A percentile compares a stretch with the other conserved stretches of the same genome.
Evolutionary conservation across 2,329 filamentous ascomycete species (phyloP).

Genomic region (Aspergillus sp.): DNA sequence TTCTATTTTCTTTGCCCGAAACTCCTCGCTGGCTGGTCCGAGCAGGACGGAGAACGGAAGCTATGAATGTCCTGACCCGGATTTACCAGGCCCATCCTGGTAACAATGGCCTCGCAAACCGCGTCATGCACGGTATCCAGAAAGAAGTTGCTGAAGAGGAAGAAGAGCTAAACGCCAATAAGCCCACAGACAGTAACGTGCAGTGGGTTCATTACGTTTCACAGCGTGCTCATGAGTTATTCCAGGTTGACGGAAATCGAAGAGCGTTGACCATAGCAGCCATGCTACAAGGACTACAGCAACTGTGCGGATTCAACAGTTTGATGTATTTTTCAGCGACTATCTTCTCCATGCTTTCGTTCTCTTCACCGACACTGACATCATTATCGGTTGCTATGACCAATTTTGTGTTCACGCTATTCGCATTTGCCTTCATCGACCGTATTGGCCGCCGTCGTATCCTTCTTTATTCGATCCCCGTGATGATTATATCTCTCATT

Average conservation of each 20-base stretch:
- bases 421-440: conserved; percentile 71
- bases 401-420: conserved; percentile 73
- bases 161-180: conserved; percentile 33
- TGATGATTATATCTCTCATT: conserved; percentile 70
- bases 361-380: conserved; percentile 70
- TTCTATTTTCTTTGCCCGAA: conserved; percentile 73
- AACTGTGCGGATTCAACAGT: conserved; percentile 84
- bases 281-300: conserved; percentile 78
- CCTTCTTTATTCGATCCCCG: conserved; percentile 72
- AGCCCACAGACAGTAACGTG: conserved; percentile 8
- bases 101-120: conserved; percentile 46
- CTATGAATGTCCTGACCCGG: conserved; percentile 57
- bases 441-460: conserved; percentile 71
- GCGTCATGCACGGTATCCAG: conserved; percentile 63
- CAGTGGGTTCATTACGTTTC: conserved; percentile 22
- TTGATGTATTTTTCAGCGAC: conserved; percentile 89
- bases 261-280: conserved; percentile 79
- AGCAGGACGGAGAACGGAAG: conserved; percentile 55
- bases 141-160: conserved; percentile 66
- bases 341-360: conserved; percentile 71
- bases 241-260: conserved; percentile 42
- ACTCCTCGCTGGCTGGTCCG: conserved; percentile 82
- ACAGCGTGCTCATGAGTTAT: conserved; percentile 24
- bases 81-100: conserved; percentile 52
- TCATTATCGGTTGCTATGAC: conserved; percentile 74